phyloP scores from a whole-genome alignment of 306 rosid genomes.

The Sindora glabra region DNA sequence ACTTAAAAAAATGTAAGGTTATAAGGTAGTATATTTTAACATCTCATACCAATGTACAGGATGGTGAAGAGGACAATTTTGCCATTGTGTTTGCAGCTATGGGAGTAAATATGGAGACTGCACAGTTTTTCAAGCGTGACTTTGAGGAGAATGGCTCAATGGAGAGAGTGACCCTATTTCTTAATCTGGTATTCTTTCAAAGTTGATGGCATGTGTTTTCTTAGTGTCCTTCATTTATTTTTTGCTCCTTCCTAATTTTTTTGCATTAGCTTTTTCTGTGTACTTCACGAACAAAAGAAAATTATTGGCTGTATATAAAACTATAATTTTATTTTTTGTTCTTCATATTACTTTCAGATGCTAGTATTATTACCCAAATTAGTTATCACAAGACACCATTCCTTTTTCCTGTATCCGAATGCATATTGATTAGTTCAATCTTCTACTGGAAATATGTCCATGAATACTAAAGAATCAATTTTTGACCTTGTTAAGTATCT shows the following conservation, averaged over 20 bases:
- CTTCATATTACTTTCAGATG: neutral
- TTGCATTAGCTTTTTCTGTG: neutral
- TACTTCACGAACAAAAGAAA: neutral
- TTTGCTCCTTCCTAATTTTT: neutral
- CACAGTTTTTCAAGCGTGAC: constrained; percentile 98
- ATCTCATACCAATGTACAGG: constrained; percentile 42
- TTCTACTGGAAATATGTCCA: neutral
- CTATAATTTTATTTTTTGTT: neutral
- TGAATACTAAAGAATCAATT: neutral
- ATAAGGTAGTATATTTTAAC: no score
- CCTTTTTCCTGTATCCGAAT: neutral
- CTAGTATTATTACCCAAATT: neutral
- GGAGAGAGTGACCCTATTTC: constrained; percentile 99
- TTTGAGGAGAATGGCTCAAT: constrained; percentile 99
- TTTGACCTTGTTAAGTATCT: neutral
- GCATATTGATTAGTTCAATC: neutral
- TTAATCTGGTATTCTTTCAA: constrained; percentile 67
- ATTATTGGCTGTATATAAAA: neutral
- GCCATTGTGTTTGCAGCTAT: constrained; percentile 99
- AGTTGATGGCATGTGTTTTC: neutral
- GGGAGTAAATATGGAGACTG: constrained; percentile 99
- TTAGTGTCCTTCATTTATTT: neutral
- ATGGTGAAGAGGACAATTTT: constrained; percentile 77
- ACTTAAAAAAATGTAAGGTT: no score
- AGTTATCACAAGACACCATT: neutral